Base-by-base conservation (phyloP, 371 early-diverging fungal species). In the Umbelopsis sp. region DNA sequence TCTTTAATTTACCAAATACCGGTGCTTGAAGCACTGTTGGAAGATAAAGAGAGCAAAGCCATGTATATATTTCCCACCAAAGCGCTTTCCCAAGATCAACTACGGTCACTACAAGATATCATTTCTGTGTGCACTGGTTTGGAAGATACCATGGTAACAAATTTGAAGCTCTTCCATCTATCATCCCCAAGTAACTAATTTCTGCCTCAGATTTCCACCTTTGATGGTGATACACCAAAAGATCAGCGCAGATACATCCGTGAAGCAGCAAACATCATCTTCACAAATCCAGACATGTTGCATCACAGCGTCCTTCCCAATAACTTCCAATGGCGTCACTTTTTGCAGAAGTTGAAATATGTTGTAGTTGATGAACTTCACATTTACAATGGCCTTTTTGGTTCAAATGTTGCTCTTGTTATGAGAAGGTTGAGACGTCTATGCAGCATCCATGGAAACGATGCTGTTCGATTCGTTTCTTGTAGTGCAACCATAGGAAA, bases 271-370 rank as follows among this genome's bases (percentile, higher is more conserved):
- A 79, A 79, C 16, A 80, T 95, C 0, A 78, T 94, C 2, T 81
- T 94, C 44, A 94, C 93, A 11, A 95, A 95, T 73, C 93, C 93
- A 2, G 95, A 95, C 68, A 93, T 92, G 80, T 74, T 95, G 9
- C 94, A 95, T 72, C 72, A 83, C 63, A 75, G 90, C 1, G 86
- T 94, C 52, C 74, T 93, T 46, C 94, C 93, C 0, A 79, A 86
- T 65, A 72, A 78, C 2, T 63, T 63, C 16, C 65, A 71, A 24
- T 95, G 94, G 94, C 70, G 52, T 7, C 29, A 63, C 18, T 89
- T 92, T 71, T 72, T 91, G 37, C 44, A 32, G 1, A 63, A 77
- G 1, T 66, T 95, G 48, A 76, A 74, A 53, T 83, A 85, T 64
- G 86, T 94, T 1, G 87, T 95, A 0, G 74, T 95, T 16, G 95